These are phyloP conservation scores for Citrus glauca DNA, from an alignment of 345 rosid species.

Conservation along the genomic window DNA sequence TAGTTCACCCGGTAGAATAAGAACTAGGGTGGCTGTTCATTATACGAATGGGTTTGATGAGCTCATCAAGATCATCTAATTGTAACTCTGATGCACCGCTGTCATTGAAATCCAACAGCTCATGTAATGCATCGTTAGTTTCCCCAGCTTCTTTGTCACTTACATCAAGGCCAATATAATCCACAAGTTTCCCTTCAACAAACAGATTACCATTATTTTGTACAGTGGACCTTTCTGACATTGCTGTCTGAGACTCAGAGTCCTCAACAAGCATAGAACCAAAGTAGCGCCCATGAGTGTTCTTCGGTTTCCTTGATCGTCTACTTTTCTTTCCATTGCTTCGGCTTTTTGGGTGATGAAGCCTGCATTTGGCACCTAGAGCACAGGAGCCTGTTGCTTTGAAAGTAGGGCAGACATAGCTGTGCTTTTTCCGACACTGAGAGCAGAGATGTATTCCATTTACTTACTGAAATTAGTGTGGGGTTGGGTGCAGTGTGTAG, in stretches of 20 bases:
- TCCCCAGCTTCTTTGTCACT: constrained; percentile 47
- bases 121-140: constrained; percentile 14
- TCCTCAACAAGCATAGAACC: constrained; percentile 27
- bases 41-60: constrained; percentile 57
- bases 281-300: constrained; percentile 64
- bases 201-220: constrained; percentile 19
- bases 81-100: constrained; percentile 32
- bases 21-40: constrained; percentile 17
- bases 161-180: constrained; percentile 50
- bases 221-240: constrained; percentile 21
- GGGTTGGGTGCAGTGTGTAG: constrained; percentile 6
- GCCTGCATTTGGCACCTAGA: constrained; percentile 83
- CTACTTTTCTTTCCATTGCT: constrained; percentile 62
- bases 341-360: constrained; percentile 76
- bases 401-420: constrained; percentile 69
- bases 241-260: constrained; percentile 31
- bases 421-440: constrained; percentile 98
- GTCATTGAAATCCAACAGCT: constrained; percentile 23
- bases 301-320: constrained; percentile 43
- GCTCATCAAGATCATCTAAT: constrained; percentile 39
- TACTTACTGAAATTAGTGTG: constrained; percentile 18
- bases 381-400: constrained; percentile 79
- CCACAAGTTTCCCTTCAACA: constrained; percentile 33
- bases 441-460: constrained; percentile 41
- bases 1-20: not conserved